Evolutionary conservation across 1,284 basidiomycete genomes (phyloP), one percentile per base, ranked within the genome.

Genomic region (Cryptococcus sp.): DNA sequence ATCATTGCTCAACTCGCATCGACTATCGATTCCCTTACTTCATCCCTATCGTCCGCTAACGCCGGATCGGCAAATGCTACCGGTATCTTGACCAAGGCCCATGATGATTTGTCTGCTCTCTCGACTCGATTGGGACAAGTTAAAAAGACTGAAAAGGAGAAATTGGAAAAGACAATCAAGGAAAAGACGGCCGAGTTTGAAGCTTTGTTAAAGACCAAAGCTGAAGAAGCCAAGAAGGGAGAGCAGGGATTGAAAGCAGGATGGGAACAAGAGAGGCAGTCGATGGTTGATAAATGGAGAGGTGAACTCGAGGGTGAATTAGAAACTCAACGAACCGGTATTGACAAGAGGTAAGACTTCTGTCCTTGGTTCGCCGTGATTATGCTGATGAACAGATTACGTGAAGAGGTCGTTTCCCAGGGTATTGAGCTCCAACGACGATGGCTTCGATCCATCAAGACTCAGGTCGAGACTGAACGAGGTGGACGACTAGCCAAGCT

Each of bases 391-490:
- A 57, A 92, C n/a, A n/a, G 92, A 44, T 80, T 98, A 57, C 89
- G 87, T 71, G 90, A 96, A 71, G 93, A 96, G 72, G 91, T 98
- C 53, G 83, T 98, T 45, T 87, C 91, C 4, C 93, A 98, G 73
- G 94, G 93, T 21, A 91, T 99, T 63, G 94, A 98, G 78, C 84
- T 98, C 43, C 94, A 98, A 74, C 85, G 92, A 48, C 83, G 90
- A 57, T 98, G 94, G 93, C 88, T 98, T 53, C 85, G 89, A 43
- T 91, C 97, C 51, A 87, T 98, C 80, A 96, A 97, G 78, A 82
- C 91, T 57, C 87, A 86, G 63, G 94, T 98, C 53, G 94, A 99
- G 77, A 84, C 91, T 68, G 96, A 98, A 76, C 90, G 96, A 45
- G 92, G 91, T 22, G 93, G 93, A 18, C 87, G 94, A 55, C 82